Base-by-base conservation (phyloP, 2,329 filamentous ascomycete genomes). In the Chaetomiaceae sp. region DNA sequence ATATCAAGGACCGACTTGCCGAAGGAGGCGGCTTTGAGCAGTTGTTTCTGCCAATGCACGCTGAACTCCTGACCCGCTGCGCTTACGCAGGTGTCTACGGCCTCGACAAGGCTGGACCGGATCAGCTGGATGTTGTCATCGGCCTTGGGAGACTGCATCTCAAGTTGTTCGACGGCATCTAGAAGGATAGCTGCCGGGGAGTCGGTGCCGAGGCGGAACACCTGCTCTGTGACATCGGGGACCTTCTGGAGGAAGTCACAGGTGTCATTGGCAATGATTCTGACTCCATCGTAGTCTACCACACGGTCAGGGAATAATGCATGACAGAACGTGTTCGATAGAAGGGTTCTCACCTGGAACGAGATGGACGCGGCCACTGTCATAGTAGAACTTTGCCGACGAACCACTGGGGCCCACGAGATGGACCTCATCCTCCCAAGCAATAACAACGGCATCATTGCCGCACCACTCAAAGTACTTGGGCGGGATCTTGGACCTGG, bases 41-140 rank as follows among this genome's bases (percentile, higher is more conserved):
- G 76, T 60, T 95, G 83, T 66, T 97, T 99, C 65, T 99, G 93
- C 89, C 91, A 95, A 63, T 92, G 83, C 2, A 86, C 76, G 61
- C 85, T 89, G 65, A 90, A 96, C 67, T 99, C 93, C 53, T 95
- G 85, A 2, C 92, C 93, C 7, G 93, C 90, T 33, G 93, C 93
- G 65, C 88, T 89, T 54, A 99, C 87, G 65, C 93, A 99, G 0
- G 85, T 87, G 66, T 96, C 91, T 1, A 99, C 92, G 2, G 93
- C 93, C 65, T 96, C 91, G 2, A 89, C 89, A 3, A 99, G 78
- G 60, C 86, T 90, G 0, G 87, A 78, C 38, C 89, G 81, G 61
- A 99, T 99, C 2, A 96, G 79, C 64, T 97, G 93, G 50, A 99
- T 96, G 58, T 96, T 92, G 62, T 99, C 93, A 62, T 99, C 93